These are phyloP conservation scores for Xylaria telfairii DNA, from an alignment of 495 filamentous ascomycete genomes.

Conservation along the genomic window DNA sequence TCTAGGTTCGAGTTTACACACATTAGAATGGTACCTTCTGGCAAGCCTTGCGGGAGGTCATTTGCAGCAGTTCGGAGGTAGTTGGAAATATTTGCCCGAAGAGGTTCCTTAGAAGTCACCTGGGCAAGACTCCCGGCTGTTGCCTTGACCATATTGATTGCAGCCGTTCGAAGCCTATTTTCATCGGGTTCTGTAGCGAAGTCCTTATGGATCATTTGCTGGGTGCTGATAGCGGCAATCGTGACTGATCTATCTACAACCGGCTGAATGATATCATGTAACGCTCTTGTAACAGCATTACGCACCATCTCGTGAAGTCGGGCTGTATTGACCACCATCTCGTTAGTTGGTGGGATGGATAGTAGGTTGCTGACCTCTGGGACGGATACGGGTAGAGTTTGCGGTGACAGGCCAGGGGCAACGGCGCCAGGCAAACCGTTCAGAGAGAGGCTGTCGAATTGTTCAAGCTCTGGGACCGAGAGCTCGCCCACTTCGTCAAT, in stretches of 20 bases:
- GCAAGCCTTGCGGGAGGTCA: slow-evolving; percentile 72
- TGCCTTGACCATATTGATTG: slow-evolving; percentile 89
- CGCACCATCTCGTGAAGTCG: slow-evolving; percentile 82
- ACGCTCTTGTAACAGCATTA: slow-evolving; percentile 80
- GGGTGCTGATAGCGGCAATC: slow-evolving; percentile 93
- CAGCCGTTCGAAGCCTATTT: slow-evolving; percentile 79
- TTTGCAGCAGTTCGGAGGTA: slow-evolving; percentile 83
- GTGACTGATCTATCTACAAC: slow-evolving; percentile 97
- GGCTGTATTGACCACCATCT: slow-evolving; percentile 70
- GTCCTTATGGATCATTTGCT: slow-evolving; percentile 92
- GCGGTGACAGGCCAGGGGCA: slow-evolving; percentile 72
- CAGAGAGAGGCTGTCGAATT: slow-evolving; percentile 79
- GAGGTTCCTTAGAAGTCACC: slow-evolving; percentile 97
- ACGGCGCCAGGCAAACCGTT: slow-evolving; percentile 73
- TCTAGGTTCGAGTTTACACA: slow-evolving; percentile 98
- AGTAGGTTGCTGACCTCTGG: slow-evolving; percentile 79
- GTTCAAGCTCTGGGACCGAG: slow-evolving; percentile 59
- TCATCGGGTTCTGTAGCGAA: slow-evolving; percentile 93
- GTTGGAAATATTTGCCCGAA: slow-evolving; percentile 94
- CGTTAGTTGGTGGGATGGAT: slow-evolving; percentile 75
- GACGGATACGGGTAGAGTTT: slow-evolving; percentile 73
- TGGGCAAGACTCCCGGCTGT: slow-evolving; percentile 91
- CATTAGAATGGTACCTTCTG: slow-evolving; percentile 92
- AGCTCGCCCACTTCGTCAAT: slow-evolving; percentile 67
- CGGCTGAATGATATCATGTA: slow-evolving; percentile 93